Evolutionary conservation across 139 green algal genomes (phyloP).

Genomic region (Closterium sp.): DNA sequence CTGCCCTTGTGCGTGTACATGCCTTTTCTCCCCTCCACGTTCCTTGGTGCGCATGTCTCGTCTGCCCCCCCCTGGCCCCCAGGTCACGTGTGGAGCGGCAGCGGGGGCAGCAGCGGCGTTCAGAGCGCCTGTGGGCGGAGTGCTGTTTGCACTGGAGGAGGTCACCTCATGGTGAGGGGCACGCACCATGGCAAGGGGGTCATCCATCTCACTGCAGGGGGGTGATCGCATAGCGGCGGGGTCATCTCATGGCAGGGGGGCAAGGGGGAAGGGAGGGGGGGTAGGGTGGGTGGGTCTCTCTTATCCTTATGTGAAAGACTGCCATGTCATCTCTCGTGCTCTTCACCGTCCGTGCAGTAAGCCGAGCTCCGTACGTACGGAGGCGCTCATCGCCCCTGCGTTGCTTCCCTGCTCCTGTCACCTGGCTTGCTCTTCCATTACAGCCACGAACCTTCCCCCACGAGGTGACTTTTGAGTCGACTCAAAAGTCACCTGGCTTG

Average conservation of each 20-base stretch:
- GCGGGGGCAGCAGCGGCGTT: constrained; percentile 80
- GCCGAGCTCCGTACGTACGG: background rate
- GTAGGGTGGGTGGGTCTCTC: too few relatives aligned
- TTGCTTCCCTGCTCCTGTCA: background rate
- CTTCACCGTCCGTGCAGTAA: background rate
- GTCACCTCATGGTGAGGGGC: constrained; percentile 59
- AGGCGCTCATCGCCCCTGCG: background rate
- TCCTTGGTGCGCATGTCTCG: background rate
- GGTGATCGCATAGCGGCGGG: too few relatives aligned
- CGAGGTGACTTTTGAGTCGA: too few relatives aligned
- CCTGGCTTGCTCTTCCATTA: background rate
- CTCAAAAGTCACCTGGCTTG: too few relatives aligned
- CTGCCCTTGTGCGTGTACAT: background rate
- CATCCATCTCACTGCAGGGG: too few relatives aligned
- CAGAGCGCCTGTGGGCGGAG: constrained; percentile 73
- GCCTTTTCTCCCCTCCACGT: background rate
- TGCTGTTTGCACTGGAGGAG: constrained; percentile 86
- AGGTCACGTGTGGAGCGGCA: constrained; percentile 67
- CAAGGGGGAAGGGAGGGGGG: too few relatives aligned
- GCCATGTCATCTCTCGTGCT: too few relatives aligned
- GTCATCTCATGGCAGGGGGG: too few relatives aligned
- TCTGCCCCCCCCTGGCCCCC: background rate
- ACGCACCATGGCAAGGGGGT: too few relatives aligned
- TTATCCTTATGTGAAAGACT: too few relatives aligned
- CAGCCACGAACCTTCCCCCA: background rate